Evolutionary conservation across 352 stramenopile genomes (phyloP).

Genomic region (Globisporangium polare): DNA sequence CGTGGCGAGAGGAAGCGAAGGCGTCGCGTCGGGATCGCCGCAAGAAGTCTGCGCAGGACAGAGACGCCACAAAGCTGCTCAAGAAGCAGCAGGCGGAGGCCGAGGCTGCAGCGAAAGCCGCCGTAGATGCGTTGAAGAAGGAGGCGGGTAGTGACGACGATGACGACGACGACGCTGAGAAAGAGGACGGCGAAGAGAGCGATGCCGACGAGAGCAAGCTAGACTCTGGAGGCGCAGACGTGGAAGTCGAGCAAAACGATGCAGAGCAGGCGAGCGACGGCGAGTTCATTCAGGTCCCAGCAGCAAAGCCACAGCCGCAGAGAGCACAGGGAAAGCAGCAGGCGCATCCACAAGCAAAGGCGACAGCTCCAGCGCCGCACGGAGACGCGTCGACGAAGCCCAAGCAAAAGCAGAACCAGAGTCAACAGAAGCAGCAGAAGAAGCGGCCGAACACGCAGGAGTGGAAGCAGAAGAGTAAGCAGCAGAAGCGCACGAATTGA

Average conservation of each 20-base stretch:
- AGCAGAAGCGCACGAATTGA: conserved; percentile 10
- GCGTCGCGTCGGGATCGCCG: conserved; percentile 46
- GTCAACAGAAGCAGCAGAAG: background rate
- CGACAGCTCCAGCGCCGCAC: background rate
- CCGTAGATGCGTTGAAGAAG: conserved; percentile 4
- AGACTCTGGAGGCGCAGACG: background rate
- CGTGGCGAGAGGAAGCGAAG: conserved; percentile 68
- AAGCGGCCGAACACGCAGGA: background rate
- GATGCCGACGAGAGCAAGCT: background rate
- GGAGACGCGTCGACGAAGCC: background rate
- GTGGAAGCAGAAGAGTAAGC: conserved; percentile 8
- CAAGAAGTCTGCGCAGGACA: conserved; percentile 56
- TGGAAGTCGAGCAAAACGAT: background rate
- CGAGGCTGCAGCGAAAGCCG: conserved; percentile 17
- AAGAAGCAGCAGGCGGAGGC: conserved; percentile 38
- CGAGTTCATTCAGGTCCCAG: background rate
- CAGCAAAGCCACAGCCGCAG: background rate
- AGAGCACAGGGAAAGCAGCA: background rate
- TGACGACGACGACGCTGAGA: conserved; percentile 6
- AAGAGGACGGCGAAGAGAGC: background rate
- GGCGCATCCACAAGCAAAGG: background rate
- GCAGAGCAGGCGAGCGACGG: background rate
- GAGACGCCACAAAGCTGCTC: conserved; percentile 21
- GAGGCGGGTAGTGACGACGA: background rate
- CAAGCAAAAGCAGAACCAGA: background rate